Evolutionary conservation across 129 eudicot genomes (phyloP).

Genomic region (Chrysanthemum makinoi): DNA sequence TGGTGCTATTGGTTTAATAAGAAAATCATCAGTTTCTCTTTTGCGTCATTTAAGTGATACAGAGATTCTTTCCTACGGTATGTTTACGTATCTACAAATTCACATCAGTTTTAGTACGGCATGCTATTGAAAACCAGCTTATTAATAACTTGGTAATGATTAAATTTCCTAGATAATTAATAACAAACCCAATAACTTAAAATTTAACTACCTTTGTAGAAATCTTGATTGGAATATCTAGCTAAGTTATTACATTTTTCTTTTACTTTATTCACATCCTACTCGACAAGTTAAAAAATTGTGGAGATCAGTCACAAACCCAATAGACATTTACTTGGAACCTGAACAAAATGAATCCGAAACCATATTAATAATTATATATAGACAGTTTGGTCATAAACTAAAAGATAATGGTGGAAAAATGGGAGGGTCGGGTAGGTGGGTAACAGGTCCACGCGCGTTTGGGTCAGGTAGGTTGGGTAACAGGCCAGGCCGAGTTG

Average conservation of each 20-base stretch:
- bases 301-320: no score
- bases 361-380: neutral
- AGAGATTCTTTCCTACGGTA: constrained; percentile 70
- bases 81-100: constrained; percentile 8
- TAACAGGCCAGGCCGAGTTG: neutral
- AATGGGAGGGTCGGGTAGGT: neutral
- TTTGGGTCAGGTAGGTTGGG: neutral
- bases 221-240: no score
- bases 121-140: neutral
- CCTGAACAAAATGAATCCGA: neutral
- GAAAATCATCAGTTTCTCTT: constrained; percentile 69
- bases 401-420: neutral
- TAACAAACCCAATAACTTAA: no score
- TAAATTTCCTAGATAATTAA: no score
- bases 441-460: neutral
- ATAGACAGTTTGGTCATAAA: neutral
- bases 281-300: no score
- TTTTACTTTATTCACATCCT: no score
- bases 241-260: no score
- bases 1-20: constrained; percentile 76
- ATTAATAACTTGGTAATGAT: no score
- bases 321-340: neutral
- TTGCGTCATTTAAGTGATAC: constrained; percentile 76
- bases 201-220: no score
- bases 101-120: neutral